These are phyloP conservation scores for Apium graveolens DNA, from an alignment of 129 eudicot species.

Conservation along the genomic window DNA sequence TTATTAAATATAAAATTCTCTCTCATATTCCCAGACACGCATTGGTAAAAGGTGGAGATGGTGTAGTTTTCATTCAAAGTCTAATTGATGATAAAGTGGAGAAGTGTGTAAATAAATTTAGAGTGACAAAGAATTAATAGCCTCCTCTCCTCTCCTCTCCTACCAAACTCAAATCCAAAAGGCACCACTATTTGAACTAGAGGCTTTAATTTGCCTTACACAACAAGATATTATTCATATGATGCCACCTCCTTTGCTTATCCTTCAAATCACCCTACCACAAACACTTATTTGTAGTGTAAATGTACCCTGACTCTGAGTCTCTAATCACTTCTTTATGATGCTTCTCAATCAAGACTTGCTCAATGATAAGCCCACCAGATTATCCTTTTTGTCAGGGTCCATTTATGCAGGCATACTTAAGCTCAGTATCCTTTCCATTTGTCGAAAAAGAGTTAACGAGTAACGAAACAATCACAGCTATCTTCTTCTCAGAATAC, in stretches of 20 bases:
- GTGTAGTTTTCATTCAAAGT: slow-evolving; percentile 40
- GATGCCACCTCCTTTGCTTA: slow-evolving; percentile 86
- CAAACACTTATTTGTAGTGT: slow-evolving; percentile 35
- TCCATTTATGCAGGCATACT: slow-evolving; percentile 17
- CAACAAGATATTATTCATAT: slow-evolving; percentile 57
- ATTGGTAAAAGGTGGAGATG: not conserved
- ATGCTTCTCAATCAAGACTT: slow-evolving; percentile 70
- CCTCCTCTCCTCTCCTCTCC: slow-evolving; percentile 26
- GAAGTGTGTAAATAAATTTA: slow-evolving; percentile 15
- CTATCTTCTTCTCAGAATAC: not conserved
- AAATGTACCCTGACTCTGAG: slow-evolving; percentile 12
- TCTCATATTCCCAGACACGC: not conserved
- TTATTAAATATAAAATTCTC: too few relatives aligned
- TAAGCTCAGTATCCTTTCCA: slow-evolving; percentile 16
- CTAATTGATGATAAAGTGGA: slow-evolving; percentile 30
- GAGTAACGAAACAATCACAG: not conserved
- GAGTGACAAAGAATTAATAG: slow-evolving; percentile 19
- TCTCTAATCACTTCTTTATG: slow-evolving; percentile 18
- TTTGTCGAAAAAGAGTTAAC: not conserved
- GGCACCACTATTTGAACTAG: not conserved
- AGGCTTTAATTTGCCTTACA: slow-evolving; percentile 45
- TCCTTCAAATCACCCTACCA: slow-evolving; percentile 70
- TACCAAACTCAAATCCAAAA: slow-evolving; percentile 39
- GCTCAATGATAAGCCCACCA: slow-evolving; percentile 12
- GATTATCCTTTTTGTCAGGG: slow-evolving; percentile 7